Evolutionary conservation across 352 stramenopile genomes (phyloP).

Genomic region (Salisapilia sapeloensis): DNA sequence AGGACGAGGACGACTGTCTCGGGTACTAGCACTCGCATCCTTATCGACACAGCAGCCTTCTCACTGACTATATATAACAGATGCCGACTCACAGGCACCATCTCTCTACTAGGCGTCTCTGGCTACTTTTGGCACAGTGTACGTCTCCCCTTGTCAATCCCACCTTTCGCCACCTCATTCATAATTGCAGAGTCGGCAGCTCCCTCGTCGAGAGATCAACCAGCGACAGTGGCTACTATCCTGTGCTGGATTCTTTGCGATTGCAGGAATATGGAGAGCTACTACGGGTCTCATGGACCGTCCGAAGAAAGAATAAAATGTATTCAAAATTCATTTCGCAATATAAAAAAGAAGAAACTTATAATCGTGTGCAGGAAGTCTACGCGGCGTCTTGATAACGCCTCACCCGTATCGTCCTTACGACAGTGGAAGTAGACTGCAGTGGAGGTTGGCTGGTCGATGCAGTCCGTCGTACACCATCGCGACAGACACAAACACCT

Average conservation of each 20-base stretch:
- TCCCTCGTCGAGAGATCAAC: slow-evolving; percentile 15
- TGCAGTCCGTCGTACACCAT: slow-evolving; percentile 67
- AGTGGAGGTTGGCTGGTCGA: slow-evolving; percentile 61
- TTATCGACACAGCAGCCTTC: too few relatives aligned
- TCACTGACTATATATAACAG: slow-evolving; percentile 15
- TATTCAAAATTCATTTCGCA: too few relatives aligned
- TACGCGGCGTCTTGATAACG: too few relatives aligned
- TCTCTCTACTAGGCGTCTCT: slow-evolving; percentile 29
- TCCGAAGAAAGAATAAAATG: too few relatives aligned
- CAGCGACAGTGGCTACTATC: slow-evolving; percentile 40
- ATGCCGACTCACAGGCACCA: slow-evolving; percentile 32
- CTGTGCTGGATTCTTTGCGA: slow-evolving; percentile 26
- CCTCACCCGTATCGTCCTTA: too few relatives aligned
- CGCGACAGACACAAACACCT: slow-evolving; percentile 74
- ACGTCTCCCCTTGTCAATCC: neutral
- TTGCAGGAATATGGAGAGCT: slow-evolving; percentile 26
- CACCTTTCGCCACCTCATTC: neutral
- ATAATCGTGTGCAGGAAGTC: too few relatives aligned
- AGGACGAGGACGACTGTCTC: slow-evolving; percentile 3
- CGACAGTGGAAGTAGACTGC: slow-evolving; percentile 54
- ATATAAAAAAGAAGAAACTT: too few relatives aligned
- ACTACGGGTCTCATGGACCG: slow-evolving; percentile 26
- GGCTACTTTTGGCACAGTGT: slow-evolving; percentile 44
- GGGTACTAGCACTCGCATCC: neutral
- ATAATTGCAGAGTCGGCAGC: slow-evolving; percentile 14